Base-by-base conservation (phyloP, 139 green algal genomes). In the Desmodesmus armatus region DNA sequence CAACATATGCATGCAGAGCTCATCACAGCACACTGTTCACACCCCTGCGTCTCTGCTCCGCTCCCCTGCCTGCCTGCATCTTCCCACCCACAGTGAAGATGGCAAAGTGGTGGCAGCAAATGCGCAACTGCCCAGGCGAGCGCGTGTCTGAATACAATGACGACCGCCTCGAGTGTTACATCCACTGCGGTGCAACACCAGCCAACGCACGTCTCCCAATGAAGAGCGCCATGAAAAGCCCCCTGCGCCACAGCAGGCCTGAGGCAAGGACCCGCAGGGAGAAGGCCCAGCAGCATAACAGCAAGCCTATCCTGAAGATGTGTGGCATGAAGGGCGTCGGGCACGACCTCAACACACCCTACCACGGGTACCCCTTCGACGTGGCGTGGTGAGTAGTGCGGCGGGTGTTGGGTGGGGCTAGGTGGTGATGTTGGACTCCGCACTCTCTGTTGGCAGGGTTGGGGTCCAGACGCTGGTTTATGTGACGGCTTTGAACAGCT, bases 271-370 rank as follows among this genome's bases (percentile, higher is more conserved):
- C 25, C 69, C 5, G 23, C 69, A 21, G 7, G 75, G 19, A 82
- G 75, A 40, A 11, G 17, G 73, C n/a, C 0, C 13, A n/a, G 2
- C 66, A 37, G 60, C 60, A 39, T 55, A 33, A 63, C 3, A 27
- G 51, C 51, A 27, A 9, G 23, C 76, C 76, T 33, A 17, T 67
- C 11, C 51, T 86, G 67, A 69, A 86, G 66, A 51, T 86, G 21
- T 86, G 80, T 29, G 80, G 69, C 37, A 86, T 86, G 80, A 80
- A 80, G 69, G 80, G 80, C 4, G 80, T 86, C 6, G 80, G 80
- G 11, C 80, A 86, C 33, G 80, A 86, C 40, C 51, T 80, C 31
- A 86, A 86, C 40, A 86, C 49, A 5, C 80, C 80, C 0, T 80
- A 72, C 39, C 67, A 85, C 15, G 80, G 78, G 1, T 84, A 84